Conservation (phyloP, 768 basidiomycete species). For the Tulasnella sp. region DNA sequence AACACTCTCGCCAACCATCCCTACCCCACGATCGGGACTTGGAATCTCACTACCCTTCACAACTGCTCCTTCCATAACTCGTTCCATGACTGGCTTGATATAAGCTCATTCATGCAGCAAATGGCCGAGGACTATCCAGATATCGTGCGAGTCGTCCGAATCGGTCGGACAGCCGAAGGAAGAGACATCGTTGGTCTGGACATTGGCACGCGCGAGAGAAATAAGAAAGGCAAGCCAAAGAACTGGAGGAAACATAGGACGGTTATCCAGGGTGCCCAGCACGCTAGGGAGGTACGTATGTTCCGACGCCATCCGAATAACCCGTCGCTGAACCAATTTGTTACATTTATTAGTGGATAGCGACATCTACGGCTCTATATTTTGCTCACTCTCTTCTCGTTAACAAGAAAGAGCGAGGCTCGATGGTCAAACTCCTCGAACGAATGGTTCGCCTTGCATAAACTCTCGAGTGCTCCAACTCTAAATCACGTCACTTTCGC, state of each 20-base stretch:
- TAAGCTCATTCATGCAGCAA: constrained; percentile 52
- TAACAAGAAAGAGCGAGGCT: constrained; percentile 47
- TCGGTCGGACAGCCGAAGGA: constrained; percentile 60
- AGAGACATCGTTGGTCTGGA: constrained; percentile 56
- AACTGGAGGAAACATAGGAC: constrained; percentile 49
- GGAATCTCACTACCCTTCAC: constrained; percentile 23
- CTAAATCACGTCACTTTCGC: constrained; percentile 16
- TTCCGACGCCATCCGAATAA: not conserved
- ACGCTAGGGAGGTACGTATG: constrained; percentile 65
- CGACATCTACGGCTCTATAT: constrained; percentile 68
- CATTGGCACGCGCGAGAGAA: constrained; percentile 43
- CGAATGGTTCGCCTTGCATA: constrained; percentile 44
- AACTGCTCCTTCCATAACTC: constrained; percentile 40
- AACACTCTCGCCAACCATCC: not conserved
- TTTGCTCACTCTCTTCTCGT: constrained; percentile 65
- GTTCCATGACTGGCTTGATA: constrained; percentile 58
- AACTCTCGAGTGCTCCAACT: constrained; percentile 26
- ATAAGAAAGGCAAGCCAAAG: constrained; percentile 31
- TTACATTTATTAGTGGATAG: constrained; percentile 60
- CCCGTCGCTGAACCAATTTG: constrained; percentile 12
- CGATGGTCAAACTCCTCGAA: constrained; percentile 50
- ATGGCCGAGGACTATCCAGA: constrained; percentile 49
- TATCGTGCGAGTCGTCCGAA: constrained; percentile 44
- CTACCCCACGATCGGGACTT: constrained; percentile 12
- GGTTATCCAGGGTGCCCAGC: constrained; percentile 67